Conservation (phyloP, 2,329 filamentous ascomycete species). For the Raffaelea ambrosiae region DNA sequence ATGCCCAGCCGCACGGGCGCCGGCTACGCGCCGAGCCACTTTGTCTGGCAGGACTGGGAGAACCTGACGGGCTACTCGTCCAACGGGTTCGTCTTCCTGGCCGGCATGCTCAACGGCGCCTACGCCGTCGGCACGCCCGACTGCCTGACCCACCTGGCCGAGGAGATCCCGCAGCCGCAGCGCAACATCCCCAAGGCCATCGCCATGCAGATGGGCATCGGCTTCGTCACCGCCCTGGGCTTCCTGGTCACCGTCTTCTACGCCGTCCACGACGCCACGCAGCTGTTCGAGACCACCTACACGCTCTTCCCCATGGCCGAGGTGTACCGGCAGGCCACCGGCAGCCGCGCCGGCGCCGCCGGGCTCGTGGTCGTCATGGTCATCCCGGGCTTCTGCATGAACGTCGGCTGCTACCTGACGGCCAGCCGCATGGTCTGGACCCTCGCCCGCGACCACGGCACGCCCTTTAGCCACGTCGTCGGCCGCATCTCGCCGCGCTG, state of each 20-base stretch:
- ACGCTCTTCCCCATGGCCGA: constrained; percentile 48
- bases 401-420: constrained; percentile 23
- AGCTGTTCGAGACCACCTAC: constrained; percentile 40
- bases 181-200: constrained; percentile 46
- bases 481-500: constrained; percentile 21
- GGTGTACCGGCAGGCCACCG: constrained; percentile 54
- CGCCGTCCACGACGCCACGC: constrained; percentile 43
- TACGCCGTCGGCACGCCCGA: constrained; percentile 61
- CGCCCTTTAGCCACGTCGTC: constrained; percentile 15
- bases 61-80: constrained; percentile 28
- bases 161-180: constrained; percentile 49
- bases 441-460: constrained; percentile 6
- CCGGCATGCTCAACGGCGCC: constrained; percentile 52
- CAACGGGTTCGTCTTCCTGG: constrained; percentile 31
- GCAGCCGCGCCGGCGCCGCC: constrained; percentile 38
- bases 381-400: constrained; percentile 25
- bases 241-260: constrained; percentile 50
- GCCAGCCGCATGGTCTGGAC: constrained; percentile 17
- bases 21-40: constrained; percentile 23
- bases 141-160: constrained; percentile 54
- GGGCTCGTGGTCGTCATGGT: constrained; percentile 36
- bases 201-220: constrained; percentile 38
- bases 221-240: constrained; percentile 42
- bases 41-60: constrained; percentile 32
- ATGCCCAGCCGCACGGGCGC: constrained; percentile 36